These are phyloP conservation scores for Pseudopediastrum boryanum DNA, from an alignment of 139 green algal species.

Conservation along the genomic window DNA sequence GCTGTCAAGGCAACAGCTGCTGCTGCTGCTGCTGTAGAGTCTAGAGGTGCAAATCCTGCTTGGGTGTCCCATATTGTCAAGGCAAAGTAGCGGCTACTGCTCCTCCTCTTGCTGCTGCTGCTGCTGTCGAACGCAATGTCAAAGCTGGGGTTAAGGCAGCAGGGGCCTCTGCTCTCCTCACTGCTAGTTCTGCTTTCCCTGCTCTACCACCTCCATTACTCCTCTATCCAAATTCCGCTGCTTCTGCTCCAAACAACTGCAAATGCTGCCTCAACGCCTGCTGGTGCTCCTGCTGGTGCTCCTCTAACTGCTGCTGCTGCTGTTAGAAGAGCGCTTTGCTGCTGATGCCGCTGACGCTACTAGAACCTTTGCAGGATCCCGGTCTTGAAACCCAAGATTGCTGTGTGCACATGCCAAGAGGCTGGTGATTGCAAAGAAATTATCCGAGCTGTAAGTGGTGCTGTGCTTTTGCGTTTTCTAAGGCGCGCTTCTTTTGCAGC, in stretches of 20 bases:
- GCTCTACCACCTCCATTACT: neutral
- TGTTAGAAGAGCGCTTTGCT: neutral
- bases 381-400: too few species aligned
- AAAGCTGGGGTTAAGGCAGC: too few species aligned
- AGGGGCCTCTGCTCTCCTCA: too few species aligned
- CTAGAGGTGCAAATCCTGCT: too few species aligned
- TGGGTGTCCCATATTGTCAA: too few species aligned
- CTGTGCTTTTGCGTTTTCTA: too few species aligned
- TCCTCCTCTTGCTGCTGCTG: neutral
- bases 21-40: conserved; percentile 1
- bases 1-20: neutral
- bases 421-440: too few species aligned
- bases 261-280: neutral
- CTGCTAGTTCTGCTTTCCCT: neutral
- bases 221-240: neutral
- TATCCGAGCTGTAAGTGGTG: too few species aligned
- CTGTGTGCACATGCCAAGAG: too few species aligned
- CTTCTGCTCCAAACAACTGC: neutral
- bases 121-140: neutral
- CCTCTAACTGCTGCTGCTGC: conserved; percentile 2
- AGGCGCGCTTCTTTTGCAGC: too few species aligned
- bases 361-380: neutral
- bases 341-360: neutral
- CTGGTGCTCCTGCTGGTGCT: conserved; percentile 2
- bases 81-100: neutral